phyloP scores from a whole-genome alignment of 2,329 filamentous ascomycete genomes.

The Phyllosticta capitalensis region DNA sequence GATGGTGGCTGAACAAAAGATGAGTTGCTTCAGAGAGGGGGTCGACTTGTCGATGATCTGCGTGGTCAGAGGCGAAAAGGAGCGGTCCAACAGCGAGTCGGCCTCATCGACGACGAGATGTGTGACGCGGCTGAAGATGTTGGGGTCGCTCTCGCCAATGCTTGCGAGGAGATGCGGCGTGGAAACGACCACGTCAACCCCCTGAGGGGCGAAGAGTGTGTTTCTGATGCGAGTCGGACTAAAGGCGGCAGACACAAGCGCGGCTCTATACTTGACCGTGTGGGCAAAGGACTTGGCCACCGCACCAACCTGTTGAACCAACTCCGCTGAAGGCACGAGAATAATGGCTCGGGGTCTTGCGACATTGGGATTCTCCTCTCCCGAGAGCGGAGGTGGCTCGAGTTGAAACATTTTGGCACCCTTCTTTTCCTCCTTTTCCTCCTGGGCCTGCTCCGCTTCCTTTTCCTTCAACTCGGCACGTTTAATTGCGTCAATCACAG shows the following conservation, averaged over 20 bases:
- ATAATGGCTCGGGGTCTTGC: slow-evolving; percentile 69
- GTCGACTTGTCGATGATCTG: slow-evolving; percentile 71
- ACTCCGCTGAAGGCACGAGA: slow-evolving; percentile 82
- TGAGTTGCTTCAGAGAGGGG: slow-evolving; percentile 73
- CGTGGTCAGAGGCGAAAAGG: slow-evolving; percentile 75
- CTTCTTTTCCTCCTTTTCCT: slow-evolving; percentile 16
- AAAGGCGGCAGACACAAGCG: slow-evolving; percentile 69
- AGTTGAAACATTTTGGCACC: slow-evolving; percentile 50
- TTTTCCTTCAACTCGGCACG: slow-evolving; percentile 50
- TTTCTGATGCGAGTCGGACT: slow-evolving; percentile 72
- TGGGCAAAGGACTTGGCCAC: slow-evolving; percentile 79
- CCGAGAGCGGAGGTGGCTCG: slow-evolving; percentile 46
- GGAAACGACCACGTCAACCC: slow-evolving; percentile 76
- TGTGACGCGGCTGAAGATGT: slow-evolving; percentile 81
- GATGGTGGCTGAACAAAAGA: slow-evolving; percentile 94
- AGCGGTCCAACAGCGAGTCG: slow-evolving; percentile 88
- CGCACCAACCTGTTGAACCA: slow-evolving; percentile 76
- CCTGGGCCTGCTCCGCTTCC: slow-evolving; percentile 40
- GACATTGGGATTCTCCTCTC: slow-evolving; percentile 52
- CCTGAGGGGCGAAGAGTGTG: slow-evolving; percentile 68
- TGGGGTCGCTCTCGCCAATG: slow-evolving; percentile 81
- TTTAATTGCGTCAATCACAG: slow-evolving; percentile 78
- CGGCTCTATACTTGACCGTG: slow-evolving; percentile 75
- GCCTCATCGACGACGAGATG: slow-evolving; percentile 92
- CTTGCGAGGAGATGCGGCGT: slow-evolving; percentile 85